Evolutionary conservation across 306 rosid species (phyloP), one percentile per base, ranked within the genome.

Genomic region (Neltuma alba): DNA sequence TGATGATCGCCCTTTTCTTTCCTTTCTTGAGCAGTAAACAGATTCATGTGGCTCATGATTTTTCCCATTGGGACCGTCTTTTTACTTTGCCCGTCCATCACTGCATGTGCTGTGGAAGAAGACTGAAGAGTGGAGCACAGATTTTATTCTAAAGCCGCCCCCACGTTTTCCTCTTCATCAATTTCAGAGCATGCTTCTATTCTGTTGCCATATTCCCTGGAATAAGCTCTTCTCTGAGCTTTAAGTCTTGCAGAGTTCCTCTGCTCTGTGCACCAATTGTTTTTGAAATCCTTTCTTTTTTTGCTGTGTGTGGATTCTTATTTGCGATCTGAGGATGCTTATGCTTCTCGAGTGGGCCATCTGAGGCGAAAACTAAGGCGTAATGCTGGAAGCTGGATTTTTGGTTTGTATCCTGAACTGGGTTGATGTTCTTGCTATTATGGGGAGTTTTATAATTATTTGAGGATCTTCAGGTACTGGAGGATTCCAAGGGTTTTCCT

Each of bases 101-200:
- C 54, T 80, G 85, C 89, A 84, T 80, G 87, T 86, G 88, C 48
- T 18, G 18, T 57, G 63, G 33, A 25, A 31, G 38, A 41, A 42
- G 36, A 14, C 63, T 36, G 76, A 5, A 73, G 60, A 73, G 65
- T 62, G 79, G 63, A 37, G 76, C 23, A 28, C 3, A 9, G 60
- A 45, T 34, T 41, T 81, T 72, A 55, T 70, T 74, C 31, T 40
- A 38, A 74, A 85, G 92, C 87, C 81, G 94, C 84, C 80, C 82
- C 88, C 92, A 82, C 92, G 88, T 87, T 87, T 57, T 30, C 10
- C 67, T 60, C 66, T 50, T 81, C 83, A 38, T 38, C 20, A 62
- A 74, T 85, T 77, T 80, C 12, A 78, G 74, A 20, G 61, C 25
- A 30, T 14, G 58, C 66, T 57, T 37, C 86, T 81, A 9, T 66